A percentile compares a stretch with the other conserved stretches of the same genome.
These are phyloP conservation scores for Pterulicium gracile DNA, from an alignment of 1,284 basidiomycete genomes.

Conservation along the genomic window DNA sequence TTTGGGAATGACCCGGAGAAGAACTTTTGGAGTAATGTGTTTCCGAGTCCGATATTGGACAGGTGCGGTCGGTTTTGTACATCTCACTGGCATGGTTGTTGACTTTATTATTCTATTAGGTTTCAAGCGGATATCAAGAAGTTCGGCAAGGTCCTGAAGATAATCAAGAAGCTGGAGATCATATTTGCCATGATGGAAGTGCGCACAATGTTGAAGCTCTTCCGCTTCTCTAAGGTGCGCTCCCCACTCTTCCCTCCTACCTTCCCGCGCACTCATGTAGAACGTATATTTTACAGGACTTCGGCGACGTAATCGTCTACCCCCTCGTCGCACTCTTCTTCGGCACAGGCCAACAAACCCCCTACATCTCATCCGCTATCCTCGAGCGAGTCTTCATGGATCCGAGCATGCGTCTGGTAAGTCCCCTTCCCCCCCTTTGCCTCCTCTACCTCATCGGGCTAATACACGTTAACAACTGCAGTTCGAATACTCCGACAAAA, in stretches of 20 bases:
- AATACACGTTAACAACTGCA: slow-evolving; percentile 10
- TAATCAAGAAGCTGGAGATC: slow-evolving; percentile 41
- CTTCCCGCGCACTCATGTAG: too few relatives aligned
- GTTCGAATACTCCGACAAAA: slow-evolving; percentile 23
- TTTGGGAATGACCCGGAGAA: slow-evolving; percentile 46
- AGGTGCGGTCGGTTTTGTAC: slow-evolving; percentile 17
- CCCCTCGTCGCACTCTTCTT: slow-evolving; percentile 49
- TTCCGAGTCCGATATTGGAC: slow-evolving; percentile 42
- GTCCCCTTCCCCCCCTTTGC: slow-evolving; percentile 4
- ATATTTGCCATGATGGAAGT: slow-evolving; percentile 51
- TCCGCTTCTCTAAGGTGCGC: slow-evolving; percentile 37
- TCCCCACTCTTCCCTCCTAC: background rate
- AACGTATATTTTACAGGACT: slow-evolving; percentile 22
- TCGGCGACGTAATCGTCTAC: slow-evolving; percentile 47
- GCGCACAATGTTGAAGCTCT: slow-evolving; percentile 45
- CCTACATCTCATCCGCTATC: slow-evolving; percentile 45
- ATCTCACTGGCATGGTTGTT: background rate
- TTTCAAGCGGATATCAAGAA: slow-evolving; percentile 44
- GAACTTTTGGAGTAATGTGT: slow-evolving; percentile 60
- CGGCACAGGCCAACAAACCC: slow-evolving; percentile 52
- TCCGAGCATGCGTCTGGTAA: slow-evolving; percentile 38
- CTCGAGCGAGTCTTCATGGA: slow-evolving; percentile 48
- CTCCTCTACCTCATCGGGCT: slow-evolving; percentile 23
- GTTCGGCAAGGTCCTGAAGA: slow-evolving; percentile 44
- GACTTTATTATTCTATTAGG: slow-evolving; percentile 8